Evolutionary conservation across 2,329 filamentous ascomycete species (phyloP).

Genomic region (Cladophialophora chaetospira): DNA sequence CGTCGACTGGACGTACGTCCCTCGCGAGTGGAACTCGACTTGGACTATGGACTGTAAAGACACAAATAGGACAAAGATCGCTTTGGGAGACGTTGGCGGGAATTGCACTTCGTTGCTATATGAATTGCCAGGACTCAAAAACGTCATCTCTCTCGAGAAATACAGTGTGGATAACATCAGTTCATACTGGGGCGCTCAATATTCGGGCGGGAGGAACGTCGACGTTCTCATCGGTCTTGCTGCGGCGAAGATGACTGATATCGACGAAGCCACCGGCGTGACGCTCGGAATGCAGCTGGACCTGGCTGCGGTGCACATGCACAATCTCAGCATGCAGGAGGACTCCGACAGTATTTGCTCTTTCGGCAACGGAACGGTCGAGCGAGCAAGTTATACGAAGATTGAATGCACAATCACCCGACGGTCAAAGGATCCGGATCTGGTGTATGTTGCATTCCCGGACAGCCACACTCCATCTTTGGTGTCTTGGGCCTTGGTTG

Average conservation of each 20-base stretch:
- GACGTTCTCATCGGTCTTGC: slow-evolving; percentile 9
- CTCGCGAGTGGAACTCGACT: slow-evolving; percentile 18
- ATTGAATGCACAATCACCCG: slow-evolving; percentile 9
- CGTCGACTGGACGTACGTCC: slow-evolving; percentile 14
- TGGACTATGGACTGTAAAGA: slow-evolving; percentile 18
- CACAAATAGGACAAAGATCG: slow-evolving; percentile 2
- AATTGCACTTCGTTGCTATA: slow-evolving; percentile 5
- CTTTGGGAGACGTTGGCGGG: neutral
- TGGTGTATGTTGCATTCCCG: slow-evolving; percentile 7
- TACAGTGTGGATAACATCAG: neutral
- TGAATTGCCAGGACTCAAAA: slow-evolving; percentile 8
- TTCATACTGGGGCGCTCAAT: neutral
- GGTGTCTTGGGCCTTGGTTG: neutral
- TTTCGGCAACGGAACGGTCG: slow-evolving; percentile 10
- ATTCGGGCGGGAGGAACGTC: neutral
- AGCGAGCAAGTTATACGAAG: slow-evolving; percentile 12
- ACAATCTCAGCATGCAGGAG: slow-evolving; percentile 3
- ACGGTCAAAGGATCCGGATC: neutral
- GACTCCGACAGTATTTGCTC: slow-evolving; percentile 2
- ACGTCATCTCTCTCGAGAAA: neutral
- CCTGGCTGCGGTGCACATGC: slow-evolving; percentile 12
- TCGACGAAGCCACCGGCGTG: neutral
- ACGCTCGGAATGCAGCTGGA: neutral
- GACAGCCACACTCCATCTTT: neutral
- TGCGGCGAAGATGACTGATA: neutral